Evolutionary conservation across 805 yeast species (phyloP).

Genomic region (Wickerhamiella hasegawae): DNA sequence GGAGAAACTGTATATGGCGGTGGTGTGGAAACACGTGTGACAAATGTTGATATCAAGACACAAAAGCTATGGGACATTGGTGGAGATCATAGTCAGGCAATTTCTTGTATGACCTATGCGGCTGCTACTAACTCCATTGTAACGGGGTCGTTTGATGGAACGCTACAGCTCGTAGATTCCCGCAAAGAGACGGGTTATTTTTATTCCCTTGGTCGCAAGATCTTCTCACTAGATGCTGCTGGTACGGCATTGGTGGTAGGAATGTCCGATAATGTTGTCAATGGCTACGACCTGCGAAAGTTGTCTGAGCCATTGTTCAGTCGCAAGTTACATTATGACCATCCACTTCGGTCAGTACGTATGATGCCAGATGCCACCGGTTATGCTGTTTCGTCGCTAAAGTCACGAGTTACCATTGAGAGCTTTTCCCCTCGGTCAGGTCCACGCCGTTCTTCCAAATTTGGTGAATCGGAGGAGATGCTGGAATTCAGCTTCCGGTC

Average conservation of each 20-base stretch:
- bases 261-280: slow-evolving; percentile 32
- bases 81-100: slow-evolving; percentile 3
- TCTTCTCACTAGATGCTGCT: slow-evolving; percentile 41
- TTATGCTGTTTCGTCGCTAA: slow-evolving; percentile 1
- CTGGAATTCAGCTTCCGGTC: slow-evolving; percentile 1
- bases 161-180: slow-evolving; percentile 4
- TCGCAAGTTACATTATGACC: slow-evolving; percentile 23
- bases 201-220: slow-evolving; percentile 27
- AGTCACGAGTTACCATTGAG: slow-evolving; percentile 3
- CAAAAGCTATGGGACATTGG: slow-evolving; percentile 4
- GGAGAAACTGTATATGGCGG: slow-evolving; percentile 2
- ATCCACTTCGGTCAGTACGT: slow-evolving; percentile 3
- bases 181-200: slow-evolving; percentile 4
- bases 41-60: slow-evolving; percentile 2
- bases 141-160: slow-evolving; percentile 3
- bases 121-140: neutral
- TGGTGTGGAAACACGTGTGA: slow-evolving; percentile 6
- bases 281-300: slow-evolving; percentile 37
- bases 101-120: slow-evolving; percentile 1
- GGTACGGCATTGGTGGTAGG: slow-evolving; percentile 32
- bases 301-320: slow-evolving; percentile 29
- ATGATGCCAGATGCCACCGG: neutral
- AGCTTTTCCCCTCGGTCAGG: neutral
- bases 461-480: neutral
- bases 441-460: slow-evolving; percentile 1